A percentile compares a stretch with the other conserved stretches of the same genome.
Evolutionary conservation across 129 eudicot species (phyloP).

Genomic region (Calendula officinalis): DNA sequence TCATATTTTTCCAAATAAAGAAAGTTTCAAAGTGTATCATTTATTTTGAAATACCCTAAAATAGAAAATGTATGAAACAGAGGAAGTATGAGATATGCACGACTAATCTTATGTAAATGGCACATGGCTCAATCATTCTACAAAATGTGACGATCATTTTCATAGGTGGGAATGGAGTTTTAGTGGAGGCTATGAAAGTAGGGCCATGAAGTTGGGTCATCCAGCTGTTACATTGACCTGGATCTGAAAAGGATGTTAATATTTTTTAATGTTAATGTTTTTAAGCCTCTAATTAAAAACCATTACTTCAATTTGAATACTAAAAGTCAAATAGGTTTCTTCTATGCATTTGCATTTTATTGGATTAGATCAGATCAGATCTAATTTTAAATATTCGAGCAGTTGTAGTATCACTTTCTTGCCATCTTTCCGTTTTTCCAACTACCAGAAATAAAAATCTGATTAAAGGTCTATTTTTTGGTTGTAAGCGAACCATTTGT

Average conservation of each 20-base stretch:
- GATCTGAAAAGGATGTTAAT: too few relatives aligned
- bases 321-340: conserved; percentile 10
- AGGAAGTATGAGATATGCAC: background rate
- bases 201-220: too few relatives aligned
- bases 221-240: too few relatives aligned
- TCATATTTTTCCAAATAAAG: too few relatives aligned
- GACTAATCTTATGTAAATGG: background rate
- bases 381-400: background rate
- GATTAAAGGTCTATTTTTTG: background rate
- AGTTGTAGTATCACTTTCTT: conserved; percentile 28
- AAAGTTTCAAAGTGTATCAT: too few relatives aligned
- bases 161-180: background rate
- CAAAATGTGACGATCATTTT: background rate
- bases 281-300: too few relatives aligned
- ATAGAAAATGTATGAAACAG: too few relatives aligned
- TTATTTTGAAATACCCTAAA: too few relatives aligned
- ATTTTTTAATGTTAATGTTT: too few relatives aligned
- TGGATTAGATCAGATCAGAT: conserved; percentile 15
- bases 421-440: conserved; percentile 12
- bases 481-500: conserved; percentile 19
- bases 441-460: background rate
- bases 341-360: too few relatives aligned
- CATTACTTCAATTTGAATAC: too few relatives aligned
- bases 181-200: conserved; percentile 20
- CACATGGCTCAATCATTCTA: conserved; percentile 2